These are phyloP conservation scores for Taphrina sp. DNA, from an alignment of 1,139 yeast genomes.

Conservation along the genomic window DNA sequence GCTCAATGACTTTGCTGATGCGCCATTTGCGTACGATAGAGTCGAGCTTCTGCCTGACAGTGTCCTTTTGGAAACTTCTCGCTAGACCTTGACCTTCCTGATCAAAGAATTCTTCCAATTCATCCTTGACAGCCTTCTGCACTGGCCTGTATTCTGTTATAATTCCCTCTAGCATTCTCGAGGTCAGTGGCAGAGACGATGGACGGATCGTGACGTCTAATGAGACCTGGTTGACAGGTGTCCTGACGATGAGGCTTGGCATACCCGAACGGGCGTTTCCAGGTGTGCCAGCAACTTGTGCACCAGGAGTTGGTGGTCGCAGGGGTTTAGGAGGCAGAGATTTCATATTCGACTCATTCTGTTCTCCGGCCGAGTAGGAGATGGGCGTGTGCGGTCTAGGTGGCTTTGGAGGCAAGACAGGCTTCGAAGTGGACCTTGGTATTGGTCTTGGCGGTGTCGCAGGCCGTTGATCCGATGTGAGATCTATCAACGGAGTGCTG, in stretches of 20 bases:
- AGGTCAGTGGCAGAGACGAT: constrained; percentile 15
- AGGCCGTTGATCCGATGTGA: background rate
- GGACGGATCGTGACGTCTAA: constrained; percentile 7
- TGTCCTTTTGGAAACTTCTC: constrained; percentile 18
- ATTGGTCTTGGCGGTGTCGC: constrained; percentile 23
- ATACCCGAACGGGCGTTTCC: background rate
- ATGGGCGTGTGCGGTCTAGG: background rate
- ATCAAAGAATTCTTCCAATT: constrained; percentile 24
- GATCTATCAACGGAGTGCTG: constrained; percentile 4
- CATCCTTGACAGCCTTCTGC: constrained; percentile 4
- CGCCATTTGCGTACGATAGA: constrained; percentile 18
- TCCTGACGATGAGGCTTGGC: constrained; percentile 4
- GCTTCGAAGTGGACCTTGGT: constrained; percentile 7
- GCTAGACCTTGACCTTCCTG: constrained; percentile 18
- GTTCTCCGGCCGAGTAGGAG: background rate
- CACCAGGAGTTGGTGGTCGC: constrained; percentile 2
- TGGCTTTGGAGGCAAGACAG: background rate
- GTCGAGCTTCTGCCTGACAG: constrained; percentile 18
- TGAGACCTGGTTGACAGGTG: background rate
- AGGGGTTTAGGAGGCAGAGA: constrained; percentile 14
- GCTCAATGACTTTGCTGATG: constrained; percentile 19
- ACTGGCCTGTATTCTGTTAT: constrained; percentile 16
- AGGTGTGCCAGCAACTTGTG: background rate
- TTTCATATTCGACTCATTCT: background rate
- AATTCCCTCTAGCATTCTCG: constrained; percentile 5